phyloP scores from a whole-genome alignment of 179 eudicot species.

The Dionaea muscipula region DNA sequence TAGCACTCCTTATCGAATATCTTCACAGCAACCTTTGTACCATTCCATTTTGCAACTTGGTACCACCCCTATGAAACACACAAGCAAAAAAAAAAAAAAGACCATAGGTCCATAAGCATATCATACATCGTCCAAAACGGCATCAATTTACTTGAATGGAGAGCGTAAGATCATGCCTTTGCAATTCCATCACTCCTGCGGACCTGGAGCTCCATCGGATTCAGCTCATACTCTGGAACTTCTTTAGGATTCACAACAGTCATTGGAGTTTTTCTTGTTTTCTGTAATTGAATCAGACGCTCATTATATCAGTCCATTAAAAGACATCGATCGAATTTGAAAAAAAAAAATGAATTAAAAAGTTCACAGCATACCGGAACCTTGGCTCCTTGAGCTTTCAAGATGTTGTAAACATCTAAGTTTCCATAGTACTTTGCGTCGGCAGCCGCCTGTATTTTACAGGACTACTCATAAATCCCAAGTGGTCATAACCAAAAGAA shows the following conservation, averaged over 20 bases:
- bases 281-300: slow-evolving; percentile 31
- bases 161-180: slow-evolving; percentile 41
- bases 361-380: slow-evolving; percentile 37
- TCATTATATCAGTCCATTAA: not conserved
- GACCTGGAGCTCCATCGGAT: slow-evolving; percentile 87
- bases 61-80: slow-evolving; percentile 52
- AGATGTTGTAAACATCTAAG: slow-evolving; percentile 56
- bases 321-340: not conserved
- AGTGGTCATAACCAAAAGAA: not conserved
- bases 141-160: not conserved
- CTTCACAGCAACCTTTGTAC: slow-evolving; percentile 92
- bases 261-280: slow-evolving; percentile 88
- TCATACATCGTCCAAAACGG: not conserved
- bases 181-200: slow-evolving; percentile 92
- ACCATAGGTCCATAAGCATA: not conserved
- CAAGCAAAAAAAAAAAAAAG: not conserved
- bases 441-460: slow-evolving; percentile 68
- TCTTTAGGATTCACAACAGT: slow-evolving; percentile 85
- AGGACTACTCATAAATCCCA: not conserved
- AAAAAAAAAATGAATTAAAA: not conserved
- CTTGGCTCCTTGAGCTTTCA: slow-evolving; percentile 94
- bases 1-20: slow-evolving; percentile 91
- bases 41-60: slow-evolving; percentile 98
- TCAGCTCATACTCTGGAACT: slow-evolving; percentile 97
- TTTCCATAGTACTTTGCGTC: slow-evolving; percentile 96